Evolutionary conservation across 768 basidiomycete genomes (phyloP), one percentile per base, ranked within the genome.

Genomic region (Amylocystis lapponica): DNA sequence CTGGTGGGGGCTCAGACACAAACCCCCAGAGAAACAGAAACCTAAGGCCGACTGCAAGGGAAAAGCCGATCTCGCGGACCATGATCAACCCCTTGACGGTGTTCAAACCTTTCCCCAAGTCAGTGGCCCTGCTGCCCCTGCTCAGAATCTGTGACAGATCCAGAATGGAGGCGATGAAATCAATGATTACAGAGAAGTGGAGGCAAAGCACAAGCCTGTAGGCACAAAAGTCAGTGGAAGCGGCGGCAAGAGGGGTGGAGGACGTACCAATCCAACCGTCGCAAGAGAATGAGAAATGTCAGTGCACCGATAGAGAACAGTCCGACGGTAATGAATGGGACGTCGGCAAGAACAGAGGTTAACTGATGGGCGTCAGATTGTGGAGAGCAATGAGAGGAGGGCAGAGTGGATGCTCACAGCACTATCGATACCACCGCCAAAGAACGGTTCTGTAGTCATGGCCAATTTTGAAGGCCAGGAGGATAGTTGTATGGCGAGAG

Each of bases 21-120:
- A 80, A 75, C 29, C 63, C 63, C 86, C 86, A 89, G 48, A 79
- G 79, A 54, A 79, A 86, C 13, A 87, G 55, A 54, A 78, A 78
- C 27, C 80, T 72, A 32, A 77, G 63, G 4, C 79, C 79, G 32
- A 74, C 57, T 9, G 83, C 75, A 17, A 85, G 51, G 10, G 78
- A 67, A 46, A 80, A 67, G 37, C 72, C 64, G 22, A 81, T 63
- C 57, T 87, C 86, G 27, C 84, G 77, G 4, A 74, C 61, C 39
- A 66, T 68, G 25, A 75, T 61, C 27, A 79, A 65, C 12, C 63
- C 69, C 7, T 36, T 22, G 30, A 69, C 59, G 20, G 66, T 45
- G 22, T 51, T 54, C 9, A 63, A 47, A 13, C 50, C 53, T 5
- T 49, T 42, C 29, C 56, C 59, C 35, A 51, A 39, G 17, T 57